Base-by-base conservation (phyloP, 139 green algal species). In the Tetradesmus obliquus region DNA sequence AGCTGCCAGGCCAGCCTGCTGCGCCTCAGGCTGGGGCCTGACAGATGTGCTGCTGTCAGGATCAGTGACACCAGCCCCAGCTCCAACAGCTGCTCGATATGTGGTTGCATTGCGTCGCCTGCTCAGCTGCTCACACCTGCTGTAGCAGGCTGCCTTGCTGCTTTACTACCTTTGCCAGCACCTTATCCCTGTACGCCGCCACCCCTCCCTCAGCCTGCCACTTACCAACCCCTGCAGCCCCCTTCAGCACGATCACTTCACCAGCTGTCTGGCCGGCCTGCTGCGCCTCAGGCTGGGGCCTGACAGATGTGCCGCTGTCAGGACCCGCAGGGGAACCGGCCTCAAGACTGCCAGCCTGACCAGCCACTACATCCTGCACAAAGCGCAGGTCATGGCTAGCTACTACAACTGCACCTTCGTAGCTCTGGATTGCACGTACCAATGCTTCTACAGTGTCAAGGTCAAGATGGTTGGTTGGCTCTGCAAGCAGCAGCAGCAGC, bases 401-500 rank as follows among this genome's bases (percentile, higher is more conserved):
- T 4, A 91, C 72, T 45, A 93, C 85, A 9, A 93, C 87, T 20
- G 91, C 91, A 0, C 85, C 91, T 24, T 87, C n/a, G 13, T 91
- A 91, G n/a, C 53, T 22, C 20, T 80, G 71, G 3, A 93, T 19
- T 2, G 91, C 85, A 7, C 60, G 58, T 9, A 86, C 88, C 7
- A 91, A 55, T 5, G 90, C 90, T 15, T 90, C 90, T 13, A 92
- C 66, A 1, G 85, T 87, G 45, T 88, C 85, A 3, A 93, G 45
- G 74, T 91, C 91, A 3, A 93, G 24, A n/a, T 91, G 86, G 54
- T 92, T 92, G 5, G 89, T 92, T 1, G 89, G 89, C 22, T 92
- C 89, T 45, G 96, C 93, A n/a, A n/a, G 93, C 15, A 96, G 85
- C 32, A 96, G 85, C n/a, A 94, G 94, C 3, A 19, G 53, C 5